Base-by-base conservation (phyloP, 2,329 filamentous ascomycete species). In the Uncinocarpus reesii region DNA sequence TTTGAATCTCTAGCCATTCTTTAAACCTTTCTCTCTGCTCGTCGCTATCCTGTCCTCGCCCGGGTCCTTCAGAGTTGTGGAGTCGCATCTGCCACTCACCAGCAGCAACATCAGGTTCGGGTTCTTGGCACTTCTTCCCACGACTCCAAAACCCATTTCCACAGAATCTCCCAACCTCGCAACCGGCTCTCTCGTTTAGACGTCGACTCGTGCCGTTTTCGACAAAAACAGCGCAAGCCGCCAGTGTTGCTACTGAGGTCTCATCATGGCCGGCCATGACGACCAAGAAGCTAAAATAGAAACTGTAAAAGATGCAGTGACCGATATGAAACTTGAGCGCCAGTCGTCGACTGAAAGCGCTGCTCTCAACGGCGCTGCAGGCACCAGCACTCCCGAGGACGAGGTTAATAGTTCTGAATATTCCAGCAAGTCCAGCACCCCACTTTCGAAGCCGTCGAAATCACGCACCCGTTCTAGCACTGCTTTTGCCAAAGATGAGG, bases 201-300 rank as follows among this genome's bases (percentile, higher is more conserved):
- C 32, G 18, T 20, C 24, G 18, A 40, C 24, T 23, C 29, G 35
- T 32, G 26, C 23, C 15, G 20, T 15, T 35, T 34, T 13, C 15
- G 36, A 15, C 23, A 20, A n/a, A n/a, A 18, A 11, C 7, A 41
- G 38, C 37, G 13, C 36, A 43, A 2, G 6, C 44, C n/a, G 16
- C 23, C 43, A 59, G 59, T n/a, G n/a, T 57, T 61, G 60, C 65
- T n/a, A 28, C 4, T 4, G 18, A 24, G 21, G 16, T 38, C 10
- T 48, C 63, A 64, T 66, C 64, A 69, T 69, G 66, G 62, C 62
- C 56, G 54, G 59, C 57, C 63, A 67, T 65, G 65, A 63, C 61
- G 57, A 62, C 57, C 62, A 65, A 58, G 65, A 68, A 60, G 58
- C 54, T 55, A 61, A 62, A 53, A 53, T 60, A 56, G 60, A 62